Conservation (phyloP, 1,284 basidiomycete species). For the Tilletiaria anomala region DNA sequence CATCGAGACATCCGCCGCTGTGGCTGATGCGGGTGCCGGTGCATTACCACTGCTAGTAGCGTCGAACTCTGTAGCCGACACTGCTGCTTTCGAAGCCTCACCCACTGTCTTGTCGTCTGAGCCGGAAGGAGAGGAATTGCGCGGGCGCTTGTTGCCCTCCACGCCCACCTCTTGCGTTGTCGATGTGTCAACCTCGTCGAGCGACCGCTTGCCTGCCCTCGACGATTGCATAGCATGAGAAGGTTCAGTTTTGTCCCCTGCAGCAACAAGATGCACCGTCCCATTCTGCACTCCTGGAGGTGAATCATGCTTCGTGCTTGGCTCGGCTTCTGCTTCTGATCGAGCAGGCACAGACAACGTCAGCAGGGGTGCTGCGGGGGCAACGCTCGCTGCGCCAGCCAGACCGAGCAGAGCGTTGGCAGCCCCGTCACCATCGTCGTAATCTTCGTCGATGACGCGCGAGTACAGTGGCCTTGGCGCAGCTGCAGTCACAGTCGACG, state of each 20-base stretch:
- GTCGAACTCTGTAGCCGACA: too few relatives aligned
- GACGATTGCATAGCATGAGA: background rate
- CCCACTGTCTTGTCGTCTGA: too few relatives aligned
- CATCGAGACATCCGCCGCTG: too few relatives aligned
- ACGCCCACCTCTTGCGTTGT: too few relatives aligned
- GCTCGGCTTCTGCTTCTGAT: background rate
- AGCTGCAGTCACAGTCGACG: slow-evolving; percentile 3
- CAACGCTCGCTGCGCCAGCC: slow-evolving; percentile 27
- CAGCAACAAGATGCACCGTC: background rate
- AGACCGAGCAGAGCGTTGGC: slow-evolving; percentile 37
- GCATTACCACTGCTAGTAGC: too few relatives aligned
- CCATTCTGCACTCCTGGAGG: background rate
- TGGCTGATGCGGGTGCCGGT: too few relatives aligned
- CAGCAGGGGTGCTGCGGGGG: slow-evolving; percentile 1
- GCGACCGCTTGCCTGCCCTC: background rate
- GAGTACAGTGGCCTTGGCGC: slow-evolving; percentile 8
- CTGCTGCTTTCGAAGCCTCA: too few relatives aligned
- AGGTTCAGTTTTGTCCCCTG: background rate
- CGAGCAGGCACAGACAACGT: slow-evolving; percentile 2
- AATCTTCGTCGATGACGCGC: slow-evolving; percentile 31
- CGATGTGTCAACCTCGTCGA: too few relatives aligned
- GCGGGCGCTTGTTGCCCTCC: too few relatives aligned
- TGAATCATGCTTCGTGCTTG: background rate
- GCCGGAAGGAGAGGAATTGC: too few relatives aligned
- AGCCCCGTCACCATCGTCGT: slow-evolving; percentile 27